Conservation (phyloP, 345 rosid genomes). For the Pistacia atlantica region DNA sequence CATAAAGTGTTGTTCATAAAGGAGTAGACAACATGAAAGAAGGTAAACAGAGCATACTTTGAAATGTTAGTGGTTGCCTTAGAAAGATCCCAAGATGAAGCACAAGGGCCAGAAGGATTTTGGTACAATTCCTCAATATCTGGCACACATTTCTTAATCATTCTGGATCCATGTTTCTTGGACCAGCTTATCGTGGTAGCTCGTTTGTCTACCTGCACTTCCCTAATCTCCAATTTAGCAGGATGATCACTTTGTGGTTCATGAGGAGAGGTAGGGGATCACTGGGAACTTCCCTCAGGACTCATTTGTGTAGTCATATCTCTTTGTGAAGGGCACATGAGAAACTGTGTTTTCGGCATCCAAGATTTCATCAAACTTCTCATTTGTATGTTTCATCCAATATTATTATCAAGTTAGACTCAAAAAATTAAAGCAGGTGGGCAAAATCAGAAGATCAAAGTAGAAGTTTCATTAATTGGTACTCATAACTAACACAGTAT, state of each 20-base stretch:
- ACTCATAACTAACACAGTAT: background rate
- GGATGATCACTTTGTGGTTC: conserved; percentile 36
- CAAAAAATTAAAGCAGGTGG: background rate
- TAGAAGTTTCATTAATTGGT: background rate
- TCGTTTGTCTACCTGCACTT: conserved; percentile 76
- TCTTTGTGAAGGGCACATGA: conserved; percentile 59
- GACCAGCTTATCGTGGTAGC: conserved; percentile 61
- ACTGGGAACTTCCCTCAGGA: conserved; percentile 45
- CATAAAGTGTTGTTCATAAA: too few species aligned
- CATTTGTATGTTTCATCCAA: conserved; percentile 48
- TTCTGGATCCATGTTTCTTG: conserved; percentile 46
- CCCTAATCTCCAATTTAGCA: conserved; percentile 66
- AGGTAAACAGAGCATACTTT: conserved; percentile 42
- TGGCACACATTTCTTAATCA: conserved; percentile 43
- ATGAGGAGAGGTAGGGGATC: conserved; percentile 45
- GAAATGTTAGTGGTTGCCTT: conserved; percentile 62
- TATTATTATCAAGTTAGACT: background rate
- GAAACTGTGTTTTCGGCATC: conserved; percentile 39
- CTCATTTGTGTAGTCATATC: conserved; percentile 99
- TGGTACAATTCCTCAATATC: conserved; percentile 40
- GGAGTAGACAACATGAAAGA: background rate
- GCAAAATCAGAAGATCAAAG: conserved; percentile 3
- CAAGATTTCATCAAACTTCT: conserved; percentile 42
- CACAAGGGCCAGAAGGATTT: conserved; percentile 30
- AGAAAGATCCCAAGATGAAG: conserved; percentile 60